These are phyloP conservation scores for Salvia sclarea DNA, from an alignment of 305 asterid species.

Conservation along the genomic window DNA sequence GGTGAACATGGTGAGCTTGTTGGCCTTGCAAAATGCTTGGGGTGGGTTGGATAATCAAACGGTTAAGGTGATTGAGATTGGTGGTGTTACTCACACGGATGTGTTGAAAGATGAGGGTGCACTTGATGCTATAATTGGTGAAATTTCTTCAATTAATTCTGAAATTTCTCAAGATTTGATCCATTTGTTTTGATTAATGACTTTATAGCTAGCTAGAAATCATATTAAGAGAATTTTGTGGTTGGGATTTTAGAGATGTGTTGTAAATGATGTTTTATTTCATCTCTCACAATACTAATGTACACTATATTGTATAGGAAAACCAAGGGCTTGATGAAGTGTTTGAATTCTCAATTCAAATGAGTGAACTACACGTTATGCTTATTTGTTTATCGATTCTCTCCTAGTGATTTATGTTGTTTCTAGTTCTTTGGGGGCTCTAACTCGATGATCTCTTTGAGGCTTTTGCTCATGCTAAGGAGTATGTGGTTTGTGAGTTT, in stretches of 20 bases:
- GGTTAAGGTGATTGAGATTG: slow-evolving; percentile 54
- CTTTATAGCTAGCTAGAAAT: too few relatives aligned
- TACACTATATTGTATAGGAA: background rate
- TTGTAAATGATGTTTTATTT: background rate
- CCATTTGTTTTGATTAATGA: slow-evolving; percentile 25
- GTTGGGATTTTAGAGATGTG: too few relatives aligned
- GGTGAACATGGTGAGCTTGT: slow-evolving; percentile 74
- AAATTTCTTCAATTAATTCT: slow-evolving; percentile 52
- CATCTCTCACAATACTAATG: background rate
- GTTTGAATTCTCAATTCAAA: background rate
- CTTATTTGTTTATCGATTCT: too few relatives aligned
- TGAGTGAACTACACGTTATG: too few relatives aligned
- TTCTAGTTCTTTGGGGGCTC: too few relatives aligned
- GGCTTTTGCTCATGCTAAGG: too few relatives aligned
- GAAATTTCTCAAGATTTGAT: slow-evolving; percentile 15
- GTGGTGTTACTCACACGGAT: slow-evolving; percentile 65
- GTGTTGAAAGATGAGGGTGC: slow-evolving; percentile 53
- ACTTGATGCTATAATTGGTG: slow-evolving; percentile 41
- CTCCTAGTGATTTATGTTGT: too few relatives aligned
- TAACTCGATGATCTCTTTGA: too few relatives aligned
- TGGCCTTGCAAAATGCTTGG: slow-evolving; percentile 53
- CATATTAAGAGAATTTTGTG: background rate
- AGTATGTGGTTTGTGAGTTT: too few relatives aligned
- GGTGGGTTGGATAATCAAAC: slow-evolving; percentile 37
- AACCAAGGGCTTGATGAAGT: background rate